Evolutionary conservation across 371 early-diverging fungal species (phyloP).

Genomic region (Saksenaea vasiformis): DNA sequence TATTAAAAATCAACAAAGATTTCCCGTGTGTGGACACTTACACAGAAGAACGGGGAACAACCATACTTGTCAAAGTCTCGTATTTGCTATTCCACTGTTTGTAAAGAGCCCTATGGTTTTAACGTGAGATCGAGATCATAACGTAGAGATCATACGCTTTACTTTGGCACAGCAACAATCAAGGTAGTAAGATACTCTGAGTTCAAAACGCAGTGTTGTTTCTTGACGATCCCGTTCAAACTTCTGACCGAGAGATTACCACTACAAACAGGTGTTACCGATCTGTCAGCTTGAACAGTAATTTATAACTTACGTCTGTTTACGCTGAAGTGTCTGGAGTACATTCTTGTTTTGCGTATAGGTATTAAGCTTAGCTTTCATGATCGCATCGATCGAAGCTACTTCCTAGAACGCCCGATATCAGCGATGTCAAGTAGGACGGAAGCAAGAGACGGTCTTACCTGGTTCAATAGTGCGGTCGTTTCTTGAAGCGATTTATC

Average conservation of each 20-base stretch:
- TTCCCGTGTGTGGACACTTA: slow-evolving; percentile 38
- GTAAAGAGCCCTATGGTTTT: slow-evolving; percentile 49
- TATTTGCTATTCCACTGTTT: slow-evolving; percentile 86
- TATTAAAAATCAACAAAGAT: not conserved
- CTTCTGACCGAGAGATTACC: slow-evolving; percentile 90
- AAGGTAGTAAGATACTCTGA: slow-evolving; percentile 93
- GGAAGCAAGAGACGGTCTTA: slow-evolving; percentile 9
- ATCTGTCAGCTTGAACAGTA: not conserved
- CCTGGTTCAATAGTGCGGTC: slow-evolving; percentile 66
- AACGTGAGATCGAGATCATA: not conserved
- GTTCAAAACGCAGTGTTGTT: slow-evolving; percentile 86
- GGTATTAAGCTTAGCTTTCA: slow-evolving; percentile 84
- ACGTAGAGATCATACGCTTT: slow-evolving; percentile 12
- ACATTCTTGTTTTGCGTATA: slow-evolving; percentile 84
- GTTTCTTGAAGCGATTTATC: slow-evolving; percentile 91
- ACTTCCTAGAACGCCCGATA: slow-evolving; percentile 66
- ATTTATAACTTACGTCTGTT: slow-evolving; percentile 63
- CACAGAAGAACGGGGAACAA: slow-evolving; percentile 94
- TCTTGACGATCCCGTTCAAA: slow-evolving; percentile 86
- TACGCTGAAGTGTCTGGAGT: slow-evolving; percentile 79
- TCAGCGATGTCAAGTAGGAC: slow-evolving; percentile 6
- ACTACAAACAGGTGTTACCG: slow-evolving; percentile 38
- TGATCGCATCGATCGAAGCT: slow-evolving; percentile 76
- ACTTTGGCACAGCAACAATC: slow-evolving; percentile 95
- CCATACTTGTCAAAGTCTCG: slow-evolving; percentile 89